Conservation (phyloP, 805 yeast genomes). For the Starmerella floricola region DNA sequence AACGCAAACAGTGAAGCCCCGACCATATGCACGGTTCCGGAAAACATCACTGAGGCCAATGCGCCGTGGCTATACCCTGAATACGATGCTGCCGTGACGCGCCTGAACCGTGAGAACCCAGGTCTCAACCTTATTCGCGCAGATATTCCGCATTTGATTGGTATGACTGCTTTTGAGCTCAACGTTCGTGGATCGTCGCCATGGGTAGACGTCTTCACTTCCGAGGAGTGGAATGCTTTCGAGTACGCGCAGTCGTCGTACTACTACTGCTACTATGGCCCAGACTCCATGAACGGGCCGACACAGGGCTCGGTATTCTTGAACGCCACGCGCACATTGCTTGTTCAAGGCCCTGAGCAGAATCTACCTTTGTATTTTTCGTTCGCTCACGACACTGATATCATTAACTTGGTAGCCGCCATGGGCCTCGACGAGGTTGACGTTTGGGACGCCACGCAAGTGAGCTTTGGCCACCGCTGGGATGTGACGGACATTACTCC, state of each 20-base stretch:
- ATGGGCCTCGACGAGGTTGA: slow-evolving; percentile 36
- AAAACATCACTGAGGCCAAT: slow-evolving; percentile 3
- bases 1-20: not conserved
- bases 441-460: slow-evolving; percentile 31
- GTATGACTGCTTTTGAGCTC: slow-evolving; percentile 41
- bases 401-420: slow-evolving; percentile 38
- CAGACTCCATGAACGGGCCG: slow-evolving; percentile 22
- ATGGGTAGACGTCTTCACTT: slow-evolving; percentile 27
- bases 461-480: slow-evolving; percentile 40
- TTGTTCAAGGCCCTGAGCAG: slow-evolving; percentile 32
- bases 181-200: slow-evolving; percentile 39
- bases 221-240: slow-evolving; percentile 25
- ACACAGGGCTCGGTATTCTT: slow-evolving; percentile 37
- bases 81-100: slow-evolving; percentile 18
- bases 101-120: slow-evolving; percentile 22
- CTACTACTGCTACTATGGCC: slow-evolving; percentile 26
- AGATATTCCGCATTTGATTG: slow-evolving; percentile 35
- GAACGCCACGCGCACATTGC: slow-evolving; percentile 38
- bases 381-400: slow-evolving; percentile 49
- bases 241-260: slow-evolving; percentile 21
- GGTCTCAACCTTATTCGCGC: slow-evolving; percentile 31
- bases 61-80: slow-evolving; percentile 17
- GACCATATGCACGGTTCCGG: slow-evolving; percentile 15
- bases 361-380: slow-evolving; percentile 34
- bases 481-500: slow-evolving; percentile 33